Percentiles rank a stretch among this genome's conserved stretches.
Evolutionary conservation across 306 rosid species (phyloP).

Genomic region (Lathyrus aphaca): DNA sequence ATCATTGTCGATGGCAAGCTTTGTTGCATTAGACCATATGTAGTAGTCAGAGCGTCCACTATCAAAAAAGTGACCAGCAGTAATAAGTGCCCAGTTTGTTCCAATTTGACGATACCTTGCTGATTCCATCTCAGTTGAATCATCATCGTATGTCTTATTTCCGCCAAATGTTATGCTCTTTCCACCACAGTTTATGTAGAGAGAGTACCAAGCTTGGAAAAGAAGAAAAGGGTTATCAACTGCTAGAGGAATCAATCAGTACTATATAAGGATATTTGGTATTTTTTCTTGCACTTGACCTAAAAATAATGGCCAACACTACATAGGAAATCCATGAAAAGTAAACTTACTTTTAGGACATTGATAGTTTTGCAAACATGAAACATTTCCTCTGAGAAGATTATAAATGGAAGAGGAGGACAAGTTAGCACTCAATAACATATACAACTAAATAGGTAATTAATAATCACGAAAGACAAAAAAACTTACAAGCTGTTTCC

Average conservation of each 20-base stretch:
- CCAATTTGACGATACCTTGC: constrained; percentile 23
- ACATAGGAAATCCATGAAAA: constrained; percentile 22
- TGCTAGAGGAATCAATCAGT: too few relatives aligned
- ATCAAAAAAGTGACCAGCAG: constrained; percentile 57
- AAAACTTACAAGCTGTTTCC: constrained; percentile 58
- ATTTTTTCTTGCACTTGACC: not conserved
- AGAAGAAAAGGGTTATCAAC: not conserved
- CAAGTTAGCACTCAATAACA: constrained; percentile 33
- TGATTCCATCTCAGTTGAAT: not conserved
- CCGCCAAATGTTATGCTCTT: not conserved
- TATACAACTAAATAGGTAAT: not conserved
- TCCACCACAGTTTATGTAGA: constrained; percentile 51
- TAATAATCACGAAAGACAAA: not conserved
- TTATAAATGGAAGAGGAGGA: not conserved
- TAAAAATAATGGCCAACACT: not conserved
- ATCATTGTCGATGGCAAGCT: constrained; percentile 31
- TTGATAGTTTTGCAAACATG: constrained; percentile 44
- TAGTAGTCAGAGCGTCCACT: constrained; percentile 22
- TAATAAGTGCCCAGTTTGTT: constrained; percentile 62
- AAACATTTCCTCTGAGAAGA: constrained; percentile 42
- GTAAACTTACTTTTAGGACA: constrained; percentile 51
- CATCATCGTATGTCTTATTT: constrained; percentile 37
- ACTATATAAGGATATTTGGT: not conserved
- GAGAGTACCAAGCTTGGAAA: constrained; percentile 38
- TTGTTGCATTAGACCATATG: constrained; percentile 32